Evolutionary conservation across 345 rosid species (phyloP).

Genomic region (Trapa incisa): DNA sequence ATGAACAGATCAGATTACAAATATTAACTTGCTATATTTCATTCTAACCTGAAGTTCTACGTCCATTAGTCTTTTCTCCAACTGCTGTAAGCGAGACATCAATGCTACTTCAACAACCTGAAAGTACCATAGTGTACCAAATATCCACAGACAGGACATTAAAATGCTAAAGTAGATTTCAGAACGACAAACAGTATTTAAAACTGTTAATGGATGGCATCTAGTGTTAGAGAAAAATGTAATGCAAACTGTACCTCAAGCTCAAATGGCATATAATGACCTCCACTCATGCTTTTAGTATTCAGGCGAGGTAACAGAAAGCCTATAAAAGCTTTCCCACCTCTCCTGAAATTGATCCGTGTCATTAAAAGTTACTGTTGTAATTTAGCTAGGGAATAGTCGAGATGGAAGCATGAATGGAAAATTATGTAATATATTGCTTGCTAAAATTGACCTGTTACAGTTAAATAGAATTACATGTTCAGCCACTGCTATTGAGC

Average conservation of each 20-base stretch:
- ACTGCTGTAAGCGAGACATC: conserved; percentile 68
- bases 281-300: conserved; percentile 48
- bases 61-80: conserved; percentile 69
- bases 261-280: conserved; percentile 84
- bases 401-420: not conserved
- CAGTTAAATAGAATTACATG: conserved; percentile 72
- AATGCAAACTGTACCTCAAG: conserved; percentile 58
- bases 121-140: conserved; percentile 1
- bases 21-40: conserved; percentile 6
- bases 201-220: not conserved
- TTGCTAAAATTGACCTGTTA: conserved; percentile 34
- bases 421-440: not conserved
- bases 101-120: conserved; percentile 93
- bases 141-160: not conserved
- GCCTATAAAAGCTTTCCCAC: conserved; percentile 85
- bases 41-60: conserved; percentile 98
- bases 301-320: conserved; percentile 71
- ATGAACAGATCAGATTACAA: no score
- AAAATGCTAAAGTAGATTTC: not conserved
- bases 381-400: conserved; percentile 4
- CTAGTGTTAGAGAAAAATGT: not conserved
- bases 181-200: not conserved
- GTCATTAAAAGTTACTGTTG: not conserved
- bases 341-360: conserved; percentile 34
- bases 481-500: conserved; percentile 87